These are phyloP conservation scores for Persicaria maculosa DNA, from an alignment of 148 eudicot genomes.

Conservation along the genomic window DNA sequence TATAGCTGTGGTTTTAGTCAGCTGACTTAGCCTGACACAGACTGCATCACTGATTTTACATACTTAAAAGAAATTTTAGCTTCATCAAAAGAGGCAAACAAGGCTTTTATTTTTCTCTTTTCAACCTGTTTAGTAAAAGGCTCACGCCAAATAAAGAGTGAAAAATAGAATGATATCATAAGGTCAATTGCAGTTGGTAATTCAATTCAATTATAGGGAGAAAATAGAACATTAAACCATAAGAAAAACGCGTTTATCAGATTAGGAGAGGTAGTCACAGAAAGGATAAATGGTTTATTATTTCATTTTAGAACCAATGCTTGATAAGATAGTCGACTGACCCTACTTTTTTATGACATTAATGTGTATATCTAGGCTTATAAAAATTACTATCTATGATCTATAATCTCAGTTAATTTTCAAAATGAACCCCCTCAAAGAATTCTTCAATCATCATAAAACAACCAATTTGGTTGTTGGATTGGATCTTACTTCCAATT, in stretches of 20 bases:
- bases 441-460: slow-evolving; percentile 7
- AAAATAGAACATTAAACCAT: neutral
- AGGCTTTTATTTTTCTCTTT: neutral
- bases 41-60: neutral
- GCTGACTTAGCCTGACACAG: neutral
- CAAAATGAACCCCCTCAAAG: neutral
- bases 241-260: neutral
- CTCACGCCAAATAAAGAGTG: too few species aligned
- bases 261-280: neutral
- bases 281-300: neutral
- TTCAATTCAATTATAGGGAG: neutral
- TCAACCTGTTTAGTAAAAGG: too few species aligned
- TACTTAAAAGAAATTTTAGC: neutral
- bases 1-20: neutral
- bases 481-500: slow-evolving; percentile 76
- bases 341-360: slow-evolving; percentile 3
- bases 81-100: neutral
- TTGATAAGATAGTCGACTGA: neutral
- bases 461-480: slow-evolving; percentile 11
- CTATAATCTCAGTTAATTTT: slow-evolving; percentile 1
- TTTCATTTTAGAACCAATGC: neutral
- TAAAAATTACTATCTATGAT: neutral
- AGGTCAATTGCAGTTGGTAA: neutral
- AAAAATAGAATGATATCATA: too few species aligned
- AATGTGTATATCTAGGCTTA: neutral